Percentiles rank a stretch among this genome's conserved stretches.
Conservation (phyloP, 345 rosid species). For the Eucalyptus cloeziana region DNA sequence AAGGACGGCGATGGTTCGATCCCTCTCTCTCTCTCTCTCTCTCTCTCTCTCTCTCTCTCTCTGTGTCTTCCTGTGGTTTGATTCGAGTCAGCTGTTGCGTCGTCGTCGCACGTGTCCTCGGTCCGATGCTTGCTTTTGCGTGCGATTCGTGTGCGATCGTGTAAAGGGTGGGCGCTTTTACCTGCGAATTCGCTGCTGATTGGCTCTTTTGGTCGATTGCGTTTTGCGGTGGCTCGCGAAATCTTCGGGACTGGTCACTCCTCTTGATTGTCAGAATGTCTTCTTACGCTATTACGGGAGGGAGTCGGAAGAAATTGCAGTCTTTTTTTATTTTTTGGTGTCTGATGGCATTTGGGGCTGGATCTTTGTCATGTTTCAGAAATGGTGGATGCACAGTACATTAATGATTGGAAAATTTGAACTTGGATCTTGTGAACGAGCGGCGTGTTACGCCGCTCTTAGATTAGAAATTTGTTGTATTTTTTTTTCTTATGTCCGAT, state of each 20-base stretch:
- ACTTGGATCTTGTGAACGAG: background rate
- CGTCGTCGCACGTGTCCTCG: background rate
- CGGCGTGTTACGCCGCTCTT: background rate
- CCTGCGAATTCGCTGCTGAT: background rate
- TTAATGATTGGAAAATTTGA: background rate
- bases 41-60: background rate
- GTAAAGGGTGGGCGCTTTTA: background rate
- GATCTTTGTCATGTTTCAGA: background rate
- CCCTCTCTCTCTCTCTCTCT: background rate
- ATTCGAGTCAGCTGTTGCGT: background rate
- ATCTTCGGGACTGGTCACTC: background rate
- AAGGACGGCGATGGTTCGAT: conserved; percentile 35
- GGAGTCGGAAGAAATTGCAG: background rate
- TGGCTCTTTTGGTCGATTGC: background rate
- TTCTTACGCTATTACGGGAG: background rate
- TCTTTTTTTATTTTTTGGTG: background rate
- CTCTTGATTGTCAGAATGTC: background rate
- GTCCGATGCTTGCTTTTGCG: background rate
- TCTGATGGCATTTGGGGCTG: background rate
- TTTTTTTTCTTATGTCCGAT: background rate
- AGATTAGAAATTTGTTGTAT: background rate
- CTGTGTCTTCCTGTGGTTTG: background rate
- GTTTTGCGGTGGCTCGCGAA: background rate
- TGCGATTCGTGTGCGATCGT: background rate
- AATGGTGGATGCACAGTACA: background rate